Percentiles rank a stretch among this genome's conserved stretches.
phyloP scores from a whole-genome alignment of 78 protist species.

The Polysphondylium violaceum region DNA sequence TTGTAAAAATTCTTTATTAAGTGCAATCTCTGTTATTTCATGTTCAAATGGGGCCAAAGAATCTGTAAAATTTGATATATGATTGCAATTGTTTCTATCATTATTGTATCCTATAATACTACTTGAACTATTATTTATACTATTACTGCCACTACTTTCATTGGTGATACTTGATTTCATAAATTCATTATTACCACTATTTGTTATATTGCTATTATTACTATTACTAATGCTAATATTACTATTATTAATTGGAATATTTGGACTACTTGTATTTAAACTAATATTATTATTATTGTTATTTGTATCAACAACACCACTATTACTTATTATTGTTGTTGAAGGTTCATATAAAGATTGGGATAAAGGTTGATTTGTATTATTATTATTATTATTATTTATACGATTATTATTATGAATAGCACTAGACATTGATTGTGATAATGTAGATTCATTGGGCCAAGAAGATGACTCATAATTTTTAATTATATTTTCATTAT shows the following conservation, averaged over 20 bases:
- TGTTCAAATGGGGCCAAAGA: background rate
- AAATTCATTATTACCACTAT: background rate
- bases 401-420: background rate
- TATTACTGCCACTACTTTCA: background rate
- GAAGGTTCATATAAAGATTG: no score
- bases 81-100: background rate
- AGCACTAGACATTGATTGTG: background rate
- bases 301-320: background rate
- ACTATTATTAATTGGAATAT: background rate
- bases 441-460: background rate
- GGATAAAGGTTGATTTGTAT: no score
- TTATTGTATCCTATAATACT: background rate
- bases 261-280: background rate
- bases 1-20: constrained; percentile 18
- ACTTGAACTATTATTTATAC: background rate
- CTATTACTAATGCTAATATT: background rate
- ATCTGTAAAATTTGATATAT: background rate
- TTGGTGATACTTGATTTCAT: background rate
- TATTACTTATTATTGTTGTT: background rate
- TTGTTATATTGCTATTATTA: background rate
- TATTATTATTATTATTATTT: constrained; percentile 14
- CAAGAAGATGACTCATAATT: background rate
- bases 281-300: background rate
- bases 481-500: background rate
- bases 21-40: constrained; percentile 41